phyloP scores from a whole-genome alignment of 495 filamentous ascomycete genomes.

The Aspergillus affinis region DNA sequence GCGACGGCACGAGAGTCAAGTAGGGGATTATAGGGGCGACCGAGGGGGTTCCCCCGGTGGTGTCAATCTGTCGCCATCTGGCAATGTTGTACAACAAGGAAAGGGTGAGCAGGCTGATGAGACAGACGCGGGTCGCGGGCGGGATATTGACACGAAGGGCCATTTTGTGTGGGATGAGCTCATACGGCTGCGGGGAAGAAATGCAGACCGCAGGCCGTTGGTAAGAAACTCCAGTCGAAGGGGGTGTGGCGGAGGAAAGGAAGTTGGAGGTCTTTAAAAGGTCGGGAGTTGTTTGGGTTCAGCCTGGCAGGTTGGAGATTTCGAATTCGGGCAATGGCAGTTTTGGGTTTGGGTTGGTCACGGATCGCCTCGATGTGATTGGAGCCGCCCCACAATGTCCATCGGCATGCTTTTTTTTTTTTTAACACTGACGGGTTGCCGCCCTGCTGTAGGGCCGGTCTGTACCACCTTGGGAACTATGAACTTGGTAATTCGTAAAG shows the following conservation, averaged over 20 bases:
- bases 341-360: conserved; percentile 7
- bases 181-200: conserved; percentile 27
- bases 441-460: too few species aligned
- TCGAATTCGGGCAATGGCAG: not conserved
- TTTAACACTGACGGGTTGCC: not conserved
- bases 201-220: conserved; percentile 31
- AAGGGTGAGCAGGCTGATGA: conserved; percentile 69
- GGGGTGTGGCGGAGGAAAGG: conserved; percentile 15
- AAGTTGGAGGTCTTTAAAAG: conserved; percentile 6
- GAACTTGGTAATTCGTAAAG: too few species aligned
- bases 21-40: conserved; percentile 71
- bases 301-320: not conserved
- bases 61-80: conserved; percentile 63
- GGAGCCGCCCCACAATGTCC: not conserved
- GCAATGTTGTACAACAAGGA: conserved; percentile 76
- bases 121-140: conserved; percentile 79
- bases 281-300: not conserved
- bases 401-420: not conserved
- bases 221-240: conserved; percentile 18
- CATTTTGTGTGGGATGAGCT: conserved; percentile 49
- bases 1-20: conserved; percentile 79
- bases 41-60: conserved; percentile 41
- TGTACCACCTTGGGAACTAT: too few species aligned
- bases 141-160: conserved; percentile 87
- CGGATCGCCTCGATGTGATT: conserved; percentile 16